phyloP scores from a whole-genome alignment of 257 asterid genomes.

The Solanum megistacrolobum region DNA sequence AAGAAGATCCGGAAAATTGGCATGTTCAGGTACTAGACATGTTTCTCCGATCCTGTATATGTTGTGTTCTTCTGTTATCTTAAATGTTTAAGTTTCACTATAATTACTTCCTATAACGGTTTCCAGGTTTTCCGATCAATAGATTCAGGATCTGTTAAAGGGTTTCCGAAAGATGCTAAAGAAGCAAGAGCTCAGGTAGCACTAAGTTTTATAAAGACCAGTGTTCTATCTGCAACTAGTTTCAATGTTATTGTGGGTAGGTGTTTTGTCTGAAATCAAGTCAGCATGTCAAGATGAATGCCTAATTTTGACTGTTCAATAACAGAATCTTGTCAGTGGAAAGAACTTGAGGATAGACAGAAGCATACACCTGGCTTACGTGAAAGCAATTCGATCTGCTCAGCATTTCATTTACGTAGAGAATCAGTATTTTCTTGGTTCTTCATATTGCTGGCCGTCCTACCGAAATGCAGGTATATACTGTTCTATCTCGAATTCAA shows the following conservation, averaged over 20 bases:
- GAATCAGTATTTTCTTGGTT: slow-evolving; percentile 94
- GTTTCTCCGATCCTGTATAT: background rate
- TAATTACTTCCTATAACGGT: background rate
- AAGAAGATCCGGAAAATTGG: slow-evolving; percentile 87
- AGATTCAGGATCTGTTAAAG: slow-evolving; percentile 92
- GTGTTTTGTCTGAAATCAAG: background rate
- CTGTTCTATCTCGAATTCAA: background rate
- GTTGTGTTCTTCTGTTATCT: background rate
- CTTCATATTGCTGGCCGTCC: slow-evolving; percentile 89
- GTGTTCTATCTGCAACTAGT: background rate
- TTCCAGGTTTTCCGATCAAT: slow-evolving; percentile 89
- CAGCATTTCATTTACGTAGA: slow-evolving; percentile 88
- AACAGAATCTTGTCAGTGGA: slow-evolving; percentile 71
- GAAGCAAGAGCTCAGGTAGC: slow-evolving; percentile 52
- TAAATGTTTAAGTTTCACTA: background rate
- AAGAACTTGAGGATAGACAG: slow-evolving; percentile 70
- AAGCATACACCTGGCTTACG: slow-evolving; percentile 88
- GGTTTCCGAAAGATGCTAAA: slow-evolving; percentile 66
- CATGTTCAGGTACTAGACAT: slow-evolving; percentile 64
- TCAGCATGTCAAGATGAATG: background rate
- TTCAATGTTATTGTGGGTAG: background rate
- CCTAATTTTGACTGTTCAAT: background rate
- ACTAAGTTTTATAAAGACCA: background rate
- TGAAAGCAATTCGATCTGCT: slow-evolving; percentile 87
- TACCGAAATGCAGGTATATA: slow-evolving; percentile 61